These are phyloP conservation scores for Ochromonas danica DNA, from an alignment of 108 stramenopile species.

Conservation along the genomic window DNA sequence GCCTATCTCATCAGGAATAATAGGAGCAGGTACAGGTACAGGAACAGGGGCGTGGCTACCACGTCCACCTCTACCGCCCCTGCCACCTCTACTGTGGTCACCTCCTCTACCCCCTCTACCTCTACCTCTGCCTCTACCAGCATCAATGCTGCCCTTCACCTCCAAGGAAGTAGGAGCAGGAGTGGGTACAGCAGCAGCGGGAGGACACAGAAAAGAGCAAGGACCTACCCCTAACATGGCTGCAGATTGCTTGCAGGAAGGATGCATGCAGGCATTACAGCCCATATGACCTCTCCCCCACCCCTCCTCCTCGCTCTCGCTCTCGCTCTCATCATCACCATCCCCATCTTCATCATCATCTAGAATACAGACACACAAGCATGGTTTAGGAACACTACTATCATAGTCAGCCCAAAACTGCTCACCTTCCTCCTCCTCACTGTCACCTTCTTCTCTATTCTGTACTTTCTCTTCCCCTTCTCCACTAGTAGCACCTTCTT, in stretches of 20 bases:
- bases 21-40: not conserved
- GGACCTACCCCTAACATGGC: too few species aligned
- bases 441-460: not conserved
- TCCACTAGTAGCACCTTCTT: not conserved
- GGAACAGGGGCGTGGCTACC: not conserved
- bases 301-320: not conserved
- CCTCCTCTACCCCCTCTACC: not conserved
- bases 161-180: not conserved
- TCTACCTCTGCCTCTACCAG: not conserved
- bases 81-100: not conserved
- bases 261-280: conserved; percentile 38
- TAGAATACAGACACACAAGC: not conserved
- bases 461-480: not conserved
- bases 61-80: not conserved
- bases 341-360: not conserved
- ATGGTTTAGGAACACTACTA: not conserved
- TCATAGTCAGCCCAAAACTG: not conserved
- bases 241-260: conserved; percentile 28
- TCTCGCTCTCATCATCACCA: not conserved
- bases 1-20: too few species aligned
- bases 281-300: conserved; percentile 19
- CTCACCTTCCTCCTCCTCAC: not conserved
- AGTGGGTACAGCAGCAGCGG: not conserved
- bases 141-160: not conserved
- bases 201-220: too few species aligned